Conservation (phyloP, 1,284 basidiomycete genomes). For the Ustilago tritici region DNA sequence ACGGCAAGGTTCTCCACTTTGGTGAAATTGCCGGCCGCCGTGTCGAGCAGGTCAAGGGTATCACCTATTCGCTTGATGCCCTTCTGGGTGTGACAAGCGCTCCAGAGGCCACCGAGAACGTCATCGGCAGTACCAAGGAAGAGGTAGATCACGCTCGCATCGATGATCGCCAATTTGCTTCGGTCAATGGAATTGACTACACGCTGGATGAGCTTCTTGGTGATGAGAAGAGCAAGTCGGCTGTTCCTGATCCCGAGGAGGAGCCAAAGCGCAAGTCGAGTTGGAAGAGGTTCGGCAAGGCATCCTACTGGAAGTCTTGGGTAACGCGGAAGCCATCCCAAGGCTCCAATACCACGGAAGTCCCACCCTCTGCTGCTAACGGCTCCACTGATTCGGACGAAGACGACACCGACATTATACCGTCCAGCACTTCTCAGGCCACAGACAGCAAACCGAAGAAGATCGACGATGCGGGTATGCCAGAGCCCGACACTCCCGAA, state of each 20-base stretch:
- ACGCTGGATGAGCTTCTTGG: slow-evolving; percentile 81
- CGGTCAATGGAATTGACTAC: slow-evolving; percentile 97
- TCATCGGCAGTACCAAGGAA: slow-evolving; percentile 13
- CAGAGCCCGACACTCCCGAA: slow-evolving; percentile 65
- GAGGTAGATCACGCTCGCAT: slow-evolving; percentile 71
- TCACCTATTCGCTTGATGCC: slow-evolving; percentile 94
- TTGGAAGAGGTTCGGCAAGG: slow-evolving; percentile 41
- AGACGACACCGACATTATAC: slow-evolving; percentile 35
- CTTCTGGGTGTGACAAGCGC: slow-evolving; percentile 73
- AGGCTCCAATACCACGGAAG: slow-evolving; percentile 22
- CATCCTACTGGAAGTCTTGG: slow-evolving; percentile 46
- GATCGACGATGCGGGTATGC: slow-evolving; percentile 68
- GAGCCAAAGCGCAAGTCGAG: slow-evolving; percentile 24
- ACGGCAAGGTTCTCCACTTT: slow-evolving; percentile 91
- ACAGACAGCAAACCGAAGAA: slow-evolving; percentile 43
- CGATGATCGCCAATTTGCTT: slow-evolving; percentile 89
- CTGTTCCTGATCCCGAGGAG: slow-evolving; percentile 33
- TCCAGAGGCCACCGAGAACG: slow-evolving; percentile 55
- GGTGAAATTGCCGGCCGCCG: slow-evolving; percentile 83
- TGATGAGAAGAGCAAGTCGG: slow-evolving; percentile 48
- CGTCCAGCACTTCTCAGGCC: slow-evolving; percentile 69
- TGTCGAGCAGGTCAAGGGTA: slow-evolving; percentile 96
- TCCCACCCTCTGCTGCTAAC: slow-evolving; percentile 13
- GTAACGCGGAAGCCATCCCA: slow-evolving; percentile 14
- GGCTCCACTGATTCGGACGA: slow-evolving; percentile 25